Evolutionary conservation across 306 rosid species (phyloP), one percentile per base, ranked within the genome.

Genomic region (Arachis hypogaea): DNA sequence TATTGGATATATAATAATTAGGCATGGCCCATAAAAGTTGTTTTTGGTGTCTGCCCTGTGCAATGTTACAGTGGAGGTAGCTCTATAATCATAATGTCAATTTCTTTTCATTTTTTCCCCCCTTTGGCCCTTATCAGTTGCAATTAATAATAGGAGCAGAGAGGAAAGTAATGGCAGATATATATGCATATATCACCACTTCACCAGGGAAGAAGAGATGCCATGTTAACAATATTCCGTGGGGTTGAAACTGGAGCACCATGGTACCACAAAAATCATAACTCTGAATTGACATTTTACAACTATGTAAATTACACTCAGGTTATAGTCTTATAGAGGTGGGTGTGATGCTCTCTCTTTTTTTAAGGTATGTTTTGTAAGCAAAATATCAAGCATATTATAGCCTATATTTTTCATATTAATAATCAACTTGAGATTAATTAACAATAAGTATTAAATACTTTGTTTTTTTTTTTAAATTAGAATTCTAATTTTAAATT

Each of bases 11-110:
- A 72, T 51, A 71, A 86, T 81, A 44, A 78, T 86, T 78, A 72
- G 58, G 75, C 54, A 78, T 82, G 90, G 87, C 75, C 86, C 85
- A 71, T 69, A 33, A 76, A 80, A 69, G 58, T 63, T 60, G 61
- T 54, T 73, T 67, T 67, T 64, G 66, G 40, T 73, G 75, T 73
- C 76, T 64, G 65, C 5, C 55, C 18, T 9, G 66, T 72, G 61
- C 80, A 75, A 76, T 59, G 64, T 64, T 54, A 73, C 72, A 76
- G 43, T 75, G 79, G 56, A 44, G 87, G 81, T 75, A 59, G 81
- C 81, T 80, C 69, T 59, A 80, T 80, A 57, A 58, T 73, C 83
- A 69, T 69, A 36, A 66, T 41, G 59, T 55, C 86, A 58, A 70
- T 62, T 74, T 33, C 38, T 33, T 33, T 33, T 33, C 38, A 22